These are phyloP conservation scores for Fraxinus xanthoxyloides DNA, from an alignment of 305 asterid genomes.

Conservation along the genomic window DNA sequence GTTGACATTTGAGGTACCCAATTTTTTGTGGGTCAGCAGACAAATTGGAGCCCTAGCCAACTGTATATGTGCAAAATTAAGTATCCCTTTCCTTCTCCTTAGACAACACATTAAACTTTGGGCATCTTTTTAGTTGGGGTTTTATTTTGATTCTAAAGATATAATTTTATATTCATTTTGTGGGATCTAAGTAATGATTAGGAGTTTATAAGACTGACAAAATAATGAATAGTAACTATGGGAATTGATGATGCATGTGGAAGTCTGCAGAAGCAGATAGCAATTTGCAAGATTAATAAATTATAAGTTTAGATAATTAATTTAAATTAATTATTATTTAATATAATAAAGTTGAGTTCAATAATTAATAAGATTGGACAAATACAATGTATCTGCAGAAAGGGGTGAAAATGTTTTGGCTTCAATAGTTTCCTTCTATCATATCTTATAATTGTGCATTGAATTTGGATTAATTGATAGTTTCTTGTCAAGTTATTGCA, in stretches of 20 bases:
- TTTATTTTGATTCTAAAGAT: constrained; percentile 19
- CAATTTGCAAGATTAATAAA: constrained; percentile 33
- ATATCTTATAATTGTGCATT: constrained; percentile 31
- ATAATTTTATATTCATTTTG: constrained; percentile 18
- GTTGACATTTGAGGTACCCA: constrained; percentile 37
- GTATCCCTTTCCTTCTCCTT: constrained; percentile 9
- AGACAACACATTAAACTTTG: constrained; percentile 15
- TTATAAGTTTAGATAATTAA: constrained; percentile 12
- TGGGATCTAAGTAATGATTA: constrained; percentile 59
- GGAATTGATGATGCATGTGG: constrained; percentile 53
- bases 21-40: constrained; percentile 50
- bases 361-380: constrained; percentile 16
- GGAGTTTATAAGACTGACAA: constrained; percentile 37
- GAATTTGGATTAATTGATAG: constrained; percentile 24
- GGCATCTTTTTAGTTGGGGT: constrained; percentile 47
- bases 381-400: constrained; percentile 36
- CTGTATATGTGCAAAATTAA: constrained; percentile 36
- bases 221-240: constrained; percentile 23
- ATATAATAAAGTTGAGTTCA: constrained; percentile 12
- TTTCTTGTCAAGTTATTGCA: constrained; percentile 12
- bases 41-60: constrained; percentile 46
- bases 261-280: constrained; percentile 50
- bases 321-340: constrained; percentile 2
- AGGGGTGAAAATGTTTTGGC: constrained; percentile 11
- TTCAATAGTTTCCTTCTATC: constrained; percentile 15